Base-by-base conservation (phyloP, 2,329 filamentous ascomycete genomes). In the Scedosporium aurantiacum region DNA sequence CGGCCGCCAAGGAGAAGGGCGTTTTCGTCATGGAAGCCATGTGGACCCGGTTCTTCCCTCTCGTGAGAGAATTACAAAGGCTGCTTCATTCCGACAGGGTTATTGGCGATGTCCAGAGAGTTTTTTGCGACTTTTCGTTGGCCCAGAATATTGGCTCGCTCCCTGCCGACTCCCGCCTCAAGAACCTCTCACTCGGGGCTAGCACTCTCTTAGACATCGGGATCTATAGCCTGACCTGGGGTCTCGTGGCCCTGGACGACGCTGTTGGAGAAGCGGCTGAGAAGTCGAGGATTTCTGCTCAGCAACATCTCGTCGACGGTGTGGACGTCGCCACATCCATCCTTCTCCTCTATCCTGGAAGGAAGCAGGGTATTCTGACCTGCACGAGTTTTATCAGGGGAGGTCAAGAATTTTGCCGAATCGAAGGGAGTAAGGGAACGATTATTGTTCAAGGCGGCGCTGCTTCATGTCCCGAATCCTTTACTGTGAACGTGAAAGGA, bases 11-110 rank as follows among this genome's bases (percentile, higher is more conserved):
- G 61, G 62, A 64, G 28, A 74, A 74, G 62, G 71, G 72, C 7
- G 72, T 79, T 2, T 79, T 74, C 61, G 64, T 79, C 25, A 74
- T 76, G 68, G 77, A 79, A 64, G 77, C 76, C 10, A 74, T 78
- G 73, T 78, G 76, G 77, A 74, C 73, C 2, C 73, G 76, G 10
- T 75, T 75, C 67, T 75, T 70, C 18, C 75, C 77, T 0, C 64
- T 79, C 2, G 68, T 74, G 2, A 67, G 65, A 41, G 67, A 69
- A 5, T 62, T 79, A 0, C 69, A 70, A 54, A 66, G 67, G 10
- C 50, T 76, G 0, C 60, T 79, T 0, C 72, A 77, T 57, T 67
- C 72, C 18, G 73, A 78, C 4, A 73, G 72, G 54, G 68, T 65
- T 12, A 71, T 78, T 43, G 76, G 77, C 4, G 67, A 72, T 1